These are phyloP conservation scores for Colletotrichum filicis DNA, from an alignment of 2,329 filamentous ascomycete species.

Conservation along the genomic window DNA sequence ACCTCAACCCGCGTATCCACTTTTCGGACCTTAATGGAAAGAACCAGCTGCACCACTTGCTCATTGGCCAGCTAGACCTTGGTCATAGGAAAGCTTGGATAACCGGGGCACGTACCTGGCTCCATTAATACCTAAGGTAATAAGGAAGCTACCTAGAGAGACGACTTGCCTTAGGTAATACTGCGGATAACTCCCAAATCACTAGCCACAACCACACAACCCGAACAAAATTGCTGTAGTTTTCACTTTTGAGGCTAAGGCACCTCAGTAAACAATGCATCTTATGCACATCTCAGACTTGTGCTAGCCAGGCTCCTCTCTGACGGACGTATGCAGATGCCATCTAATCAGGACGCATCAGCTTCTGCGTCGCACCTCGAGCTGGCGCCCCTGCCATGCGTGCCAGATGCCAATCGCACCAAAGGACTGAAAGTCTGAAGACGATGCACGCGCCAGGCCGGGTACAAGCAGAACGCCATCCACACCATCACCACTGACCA, in stretches of 20 bases:
- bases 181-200: too few species aligned
- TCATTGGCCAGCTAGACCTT: not conserved
- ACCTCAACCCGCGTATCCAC: conserved; percentile 24
- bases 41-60: not conserved
- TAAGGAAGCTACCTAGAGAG: too few species aligned
- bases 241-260: not conserved
- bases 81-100: not conserved
- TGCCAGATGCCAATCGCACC: conserved; percentile 13
- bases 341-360: conserved; percentile 32
- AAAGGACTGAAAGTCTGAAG: not conserved
- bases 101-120: not conserved
- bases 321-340: conserved; percentile 28
- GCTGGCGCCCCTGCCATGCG: not conserved
- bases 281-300: conserved; percentile 26
- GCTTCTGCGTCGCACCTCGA: not conserved
- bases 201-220: too few species aligned
- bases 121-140: too few species aligned
- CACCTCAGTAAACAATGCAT: not conserved
- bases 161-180: too few species aligned
- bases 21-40: not conserved
- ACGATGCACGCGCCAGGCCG: not conserved
- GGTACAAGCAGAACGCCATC: conserved; percentile 11
- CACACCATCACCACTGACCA: not conserved
- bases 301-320: not conserved
- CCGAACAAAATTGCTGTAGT: not conserved